Conservation (phyloP, 495 filamentous ascomycete species). For the Lepidopterella palustris region DNA sequence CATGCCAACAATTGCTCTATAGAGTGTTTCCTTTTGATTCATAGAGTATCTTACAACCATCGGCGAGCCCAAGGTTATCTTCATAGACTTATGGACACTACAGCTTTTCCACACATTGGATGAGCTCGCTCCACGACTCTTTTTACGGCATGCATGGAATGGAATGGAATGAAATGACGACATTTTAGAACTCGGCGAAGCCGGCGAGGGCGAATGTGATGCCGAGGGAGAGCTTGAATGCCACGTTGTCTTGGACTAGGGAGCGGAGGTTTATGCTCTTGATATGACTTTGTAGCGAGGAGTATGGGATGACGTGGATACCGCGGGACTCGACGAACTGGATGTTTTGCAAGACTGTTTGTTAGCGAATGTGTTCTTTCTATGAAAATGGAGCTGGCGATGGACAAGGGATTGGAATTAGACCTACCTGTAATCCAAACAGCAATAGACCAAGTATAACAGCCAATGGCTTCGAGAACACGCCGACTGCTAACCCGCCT, state of each 20-base stretch:
- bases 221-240: constrained; percentile 76
- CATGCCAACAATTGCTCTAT: too few species aligned
- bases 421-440: constrained; percentile 61
- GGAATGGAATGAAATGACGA: neutral
- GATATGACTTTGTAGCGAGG: constrained; percentile 53
- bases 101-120: too few species aligned
- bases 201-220: constrained; percentile 70
- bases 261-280: constrained; percentile 51
- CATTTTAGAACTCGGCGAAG: constrained; percentile 57
- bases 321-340: constrained; percentile 68
- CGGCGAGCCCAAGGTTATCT: neutral
- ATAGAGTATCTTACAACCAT: neutral
- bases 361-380: neutral
- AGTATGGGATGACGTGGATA: constrained; percentile 61
- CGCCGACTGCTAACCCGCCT: constrained; percentile 60
- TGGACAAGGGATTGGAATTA: neutral
- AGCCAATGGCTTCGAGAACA: constrained; percentile 70
- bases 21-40: neutral
- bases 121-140: neutral
- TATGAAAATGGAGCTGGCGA: neutral
- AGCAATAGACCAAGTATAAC: constrained; percentile 65
- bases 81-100: neutral
- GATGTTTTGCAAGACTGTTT: neutral
- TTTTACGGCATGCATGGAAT: neutral
- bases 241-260: constrained; percentile 58